Percentiles rank a stretch among this genome's conserved stretches.
Evolutionary conservation across 306 rosid species (phyloP).

Genomic region (Senna siamea): DNA sequence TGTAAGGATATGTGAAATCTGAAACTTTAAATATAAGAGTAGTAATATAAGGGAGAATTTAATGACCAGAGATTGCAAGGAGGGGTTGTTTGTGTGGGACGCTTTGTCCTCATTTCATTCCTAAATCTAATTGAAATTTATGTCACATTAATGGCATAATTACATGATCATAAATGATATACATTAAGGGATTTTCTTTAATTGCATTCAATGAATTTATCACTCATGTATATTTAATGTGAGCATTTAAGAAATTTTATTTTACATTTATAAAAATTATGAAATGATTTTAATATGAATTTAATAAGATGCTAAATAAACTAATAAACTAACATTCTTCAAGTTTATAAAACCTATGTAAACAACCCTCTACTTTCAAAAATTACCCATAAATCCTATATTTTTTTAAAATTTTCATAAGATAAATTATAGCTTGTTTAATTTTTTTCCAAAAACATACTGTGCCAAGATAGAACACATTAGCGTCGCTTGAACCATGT

Average conservation of each 20-base stretch:
- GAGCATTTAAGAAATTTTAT: neutral
- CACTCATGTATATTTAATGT: neutral
- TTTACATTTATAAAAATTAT: neutral
- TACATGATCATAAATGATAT: neutral
- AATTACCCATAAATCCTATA: too few relatives aligned
- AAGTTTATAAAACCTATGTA: too few relatives aligned
- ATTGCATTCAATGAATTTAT: neutral
- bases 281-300: neutral
- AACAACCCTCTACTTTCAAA: too few relatives aligned
- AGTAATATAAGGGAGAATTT: neutral
- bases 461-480: too few relatives aligned
- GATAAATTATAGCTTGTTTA: too few relatives aligned
- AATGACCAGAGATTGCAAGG: neutral
- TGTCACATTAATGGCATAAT: slow-evolving; percentile 2
- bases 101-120: neutral
- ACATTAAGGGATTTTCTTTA: neutral
- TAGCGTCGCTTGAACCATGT: too few relatives aligned
- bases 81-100: neutral
- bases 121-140: neutral
- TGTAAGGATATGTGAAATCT: neutral
- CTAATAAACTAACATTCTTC: too few relatives aligned
- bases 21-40: neutral
- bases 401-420: too few relatives aligned
- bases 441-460: too few relatives aligned
- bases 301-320: neutral